Evolutionary conservation across 495 filamentous ascomycete genomes (phyloP).

Genomic region (Wilcoxina mikolae): DNA sequence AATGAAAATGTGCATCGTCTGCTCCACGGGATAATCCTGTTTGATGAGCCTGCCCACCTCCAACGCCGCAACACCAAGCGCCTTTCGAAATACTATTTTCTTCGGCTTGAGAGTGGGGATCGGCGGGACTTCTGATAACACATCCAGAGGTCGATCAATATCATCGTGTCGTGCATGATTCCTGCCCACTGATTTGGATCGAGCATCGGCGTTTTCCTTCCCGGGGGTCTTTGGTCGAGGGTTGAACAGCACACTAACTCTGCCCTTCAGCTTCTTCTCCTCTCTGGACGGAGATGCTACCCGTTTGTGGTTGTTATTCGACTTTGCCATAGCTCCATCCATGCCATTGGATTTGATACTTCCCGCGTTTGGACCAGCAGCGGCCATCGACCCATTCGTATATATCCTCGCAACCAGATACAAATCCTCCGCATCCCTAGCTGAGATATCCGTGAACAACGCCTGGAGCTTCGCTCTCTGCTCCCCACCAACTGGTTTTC

Average conservation of each 20-base stretch:
- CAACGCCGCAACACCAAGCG: conserved; percentile 65
- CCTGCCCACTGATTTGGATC: conserved; percentile 5
- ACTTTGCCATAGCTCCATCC: neutral
- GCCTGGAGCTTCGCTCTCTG: conserved; percentile 55
- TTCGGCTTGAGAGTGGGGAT: conserved; percentile 10
- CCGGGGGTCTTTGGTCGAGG: conserved; percentile 22
- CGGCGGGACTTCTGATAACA: conserved; percentile 13
- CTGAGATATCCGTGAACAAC: conserved; percentile 69
- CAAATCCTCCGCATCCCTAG: conserved; percentile 70
- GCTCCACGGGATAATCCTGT: conserved; percentile 61
- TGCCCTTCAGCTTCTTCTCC: conserved; percentile 22
- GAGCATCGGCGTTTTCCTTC: conserved; percentile 9
- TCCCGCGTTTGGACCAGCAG: neutral
- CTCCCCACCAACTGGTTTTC: conserved; percentile 44
- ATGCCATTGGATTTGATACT: neutral
- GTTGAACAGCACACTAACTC: conserved; percentile 28
- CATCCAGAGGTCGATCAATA: conserved; percentile 1
- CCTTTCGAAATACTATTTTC: conserved; percentile 19
- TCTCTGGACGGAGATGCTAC: conserved; percentile 15
- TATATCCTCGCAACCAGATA: conserved; percentile 77
- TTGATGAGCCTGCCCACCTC: conserved; percentile 63
- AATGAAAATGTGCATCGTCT: conserved; percentile 64
- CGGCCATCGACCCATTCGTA: conserved; percentile 29
- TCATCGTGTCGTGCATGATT: conserved; percentile 20
- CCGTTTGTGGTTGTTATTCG: neutral